Evolutionary conservation across 2,329 filamentous ascomycete genomes (phyloP).

Genomic region (Colletotrichum tanaceti): DNA sequence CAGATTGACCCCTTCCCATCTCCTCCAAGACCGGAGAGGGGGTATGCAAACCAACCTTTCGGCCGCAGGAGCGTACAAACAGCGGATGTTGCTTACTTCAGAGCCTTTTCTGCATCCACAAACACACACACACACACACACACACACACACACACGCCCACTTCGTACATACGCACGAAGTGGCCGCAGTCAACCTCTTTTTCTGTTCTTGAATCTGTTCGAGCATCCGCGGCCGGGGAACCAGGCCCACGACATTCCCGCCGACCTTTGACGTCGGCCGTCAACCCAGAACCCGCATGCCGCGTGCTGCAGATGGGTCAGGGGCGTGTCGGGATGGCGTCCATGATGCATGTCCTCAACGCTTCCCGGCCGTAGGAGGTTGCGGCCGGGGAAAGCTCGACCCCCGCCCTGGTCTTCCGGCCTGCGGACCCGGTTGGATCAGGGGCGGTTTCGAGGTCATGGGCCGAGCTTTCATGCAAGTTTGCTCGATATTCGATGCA

Average conservation of each 20-base stretch:
- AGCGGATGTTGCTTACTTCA: not conserved
- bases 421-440: no score
- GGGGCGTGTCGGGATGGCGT: not conserved
- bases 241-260: not conserved
- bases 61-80: not conserved
- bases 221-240: not conserved
- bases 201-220: not conserved
- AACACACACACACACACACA: no score
- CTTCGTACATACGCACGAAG: not conserved
- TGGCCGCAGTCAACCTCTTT: no score
- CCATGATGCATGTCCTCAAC: not conserved
- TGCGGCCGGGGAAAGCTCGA: not conserved
- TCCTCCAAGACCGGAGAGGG: no score
- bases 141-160: no score
- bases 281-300: not conserved
- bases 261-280: not conserved
- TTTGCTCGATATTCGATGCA: not conserved
- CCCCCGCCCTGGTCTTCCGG: not conserved
- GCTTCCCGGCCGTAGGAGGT: not conserved
- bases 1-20: no score
- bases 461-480: not conserved
- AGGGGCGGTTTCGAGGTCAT: not conserved
- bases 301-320: not conserved
- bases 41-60: not conserved
- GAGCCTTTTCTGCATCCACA: not conserved